Base-by-base conservation (phyloP, 257 asterid species). In the Solanum peruvianum region DNA sequence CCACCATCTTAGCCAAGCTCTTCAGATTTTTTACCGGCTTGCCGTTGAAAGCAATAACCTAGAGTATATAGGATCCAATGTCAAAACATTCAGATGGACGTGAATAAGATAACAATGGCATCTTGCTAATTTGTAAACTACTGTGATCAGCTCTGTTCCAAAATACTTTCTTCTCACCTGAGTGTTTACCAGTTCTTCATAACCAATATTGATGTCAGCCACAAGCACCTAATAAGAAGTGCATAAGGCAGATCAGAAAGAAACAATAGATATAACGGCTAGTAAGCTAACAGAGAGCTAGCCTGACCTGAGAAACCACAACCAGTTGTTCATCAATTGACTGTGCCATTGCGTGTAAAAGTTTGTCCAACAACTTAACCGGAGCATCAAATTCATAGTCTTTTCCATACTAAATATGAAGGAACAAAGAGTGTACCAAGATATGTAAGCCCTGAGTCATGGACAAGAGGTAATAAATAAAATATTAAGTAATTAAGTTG, bases 1-100 rank as follows among this genome's bases (percentile, higher is more conserved):
- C 89, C 80, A 87, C 89, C 91, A 89, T 87, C 42, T 44, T 45
- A 33, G 87, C 91, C 64, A 89, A 89, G 87, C 23, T 67, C 89
- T 87, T 89, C 77, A 89, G 86, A 82, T 87, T 89, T 56, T 84
- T 84, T 20, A 89, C 86, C 27, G 86, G 87, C 60, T 86, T 78
- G 78, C 87, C 88, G 7, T 89, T 89, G 83, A 86, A 86, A 45
- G 91, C 87, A 86, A 70, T 25, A 62, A 89, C 89, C 91, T 89
- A 66, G 33, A n/a, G 23, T 56, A 77, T 49, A 71, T 3, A 13
- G 14, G 29, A 87, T 85, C 42, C 78, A 58, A 85, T 71, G 29
- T 85, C 82, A 85, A 47, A 67, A 42, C 20, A 44, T 42, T 42
- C 11, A 67, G 31, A 62, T 44, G 64, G 66, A 27, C 6, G 27